Percentiles rank a stretch among this genome's conserved stretches.
These are phyloP conservation scores for Verbena officinalis DNA, from an alignment of 257 asterid species.

Conservation along the genomic window DNA sequence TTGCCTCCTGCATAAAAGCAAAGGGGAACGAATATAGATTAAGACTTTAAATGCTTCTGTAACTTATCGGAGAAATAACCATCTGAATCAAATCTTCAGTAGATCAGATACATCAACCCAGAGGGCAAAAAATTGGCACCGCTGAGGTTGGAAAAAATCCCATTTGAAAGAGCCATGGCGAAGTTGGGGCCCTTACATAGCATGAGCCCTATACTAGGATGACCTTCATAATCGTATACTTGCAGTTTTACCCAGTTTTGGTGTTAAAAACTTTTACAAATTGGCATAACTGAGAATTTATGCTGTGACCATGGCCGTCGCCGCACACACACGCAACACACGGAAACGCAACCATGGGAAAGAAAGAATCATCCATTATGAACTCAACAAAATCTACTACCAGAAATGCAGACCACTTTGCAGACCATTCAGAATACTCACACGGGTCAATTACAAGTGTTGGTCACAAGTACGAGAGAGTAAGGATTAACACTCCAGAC, in stretches of 20 bases:
- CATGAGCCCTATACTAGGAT: neutral
- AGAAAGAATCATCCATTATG: too few species aligned
- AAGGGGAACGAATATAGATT: neutral
- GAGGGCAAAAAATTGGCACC: neutral
- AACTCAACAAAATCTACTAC: neutral
- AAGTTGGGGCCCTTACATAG: neutral
- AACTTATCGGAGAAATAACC: neutral
- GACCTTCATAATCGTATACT: constrained; percentile 1
- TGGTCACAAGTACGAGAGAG: neutral
- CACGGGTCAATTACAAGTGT: neutral
- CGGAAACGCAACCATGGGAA: too few species aligned
- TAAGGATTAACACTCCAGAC: neutral
- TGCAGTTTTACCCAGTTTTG: neutral
- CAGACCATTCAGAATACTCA: neutral
- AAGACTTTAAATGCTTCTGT: constrained; percentile 1
- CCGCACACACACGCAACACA: neutral
- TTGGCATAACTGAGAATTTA: neutral
- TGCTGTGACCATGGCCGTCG: neutral
- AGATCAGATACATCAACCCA: constrained; percentile 6
- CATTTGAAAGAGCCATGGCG: neutral
- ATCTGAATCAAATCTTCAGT: neutral
- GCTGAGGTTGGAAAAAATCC: neutral
- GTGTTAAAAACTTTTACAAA: neutral
- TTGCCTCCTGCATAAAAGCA: neutral
- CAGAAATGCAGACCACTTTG: constrained; percentile 5